Evolutionary conservation across 108 stramenopile genomes (phyloP).

Genomic region (Skeletonema menzelii): DNA sequence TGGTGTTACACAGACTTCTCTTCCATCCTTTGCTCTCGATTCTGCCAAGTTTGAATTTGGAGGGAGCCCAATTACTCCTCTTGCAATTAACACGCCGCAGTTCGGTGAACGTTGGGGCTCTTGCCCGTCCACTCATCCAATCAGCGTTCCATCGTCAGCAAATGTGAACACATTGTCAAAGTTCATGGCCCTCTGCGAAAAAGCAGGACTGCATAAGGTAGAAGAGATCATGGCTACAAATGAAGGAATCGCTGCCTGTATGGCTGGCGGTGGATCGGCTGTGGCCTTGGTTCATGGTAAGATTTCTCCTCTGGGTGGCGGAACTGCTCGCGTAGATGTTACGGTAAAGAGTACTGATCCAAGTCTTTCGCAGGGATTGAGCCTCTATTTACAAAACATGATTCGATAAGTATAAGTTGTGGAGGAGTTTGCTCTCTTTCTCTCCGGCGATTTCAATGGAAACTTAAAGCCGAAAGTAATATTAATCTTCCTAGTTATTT

Average conservation of each 20-base stretch:
- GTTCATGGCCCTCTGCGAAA: slow-evolving; percentile 61
- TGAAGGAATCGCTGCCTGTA: slow-evolving; percentile 87
- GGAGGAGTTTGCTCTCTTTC: no score
- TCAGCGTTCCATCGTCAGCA: slow-evolving; percentile 44
- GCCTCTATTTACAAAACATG: slow-evolving; percentile 76
- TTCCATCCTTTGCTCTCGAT: slow-evolving; percentile 46
- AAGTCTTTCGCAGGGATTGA: slow-evolving; percentile 62
- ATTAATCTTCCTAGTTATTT: no score
- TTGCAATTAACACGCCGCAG: slow-evolving; percentile 85
- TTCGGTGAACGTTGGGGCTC: slow-evolving; percentile 91
- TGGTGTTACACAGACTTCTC: slow-evolving; percentile 51
- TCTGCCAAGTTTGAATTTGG: slow-evolving; percentile 78
- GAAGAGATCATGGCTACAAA: slow-evolving; percentile 88
- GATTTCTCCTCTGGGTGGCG: slow-evolving; percentile 57
- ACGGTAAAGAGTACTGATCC: slow-evolving; percentile 84
- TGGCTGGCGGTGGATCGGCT: slow-evolving; percentile 69
- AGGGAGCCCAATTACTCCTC: slow-evolving; percentile 70
- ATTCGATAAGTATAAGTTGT: slow-evolving; percentile 43
- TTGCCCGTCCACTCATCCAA: slow-evolving; percentile 63
- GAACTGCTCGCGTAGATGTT: slow-evolving; percentile 59
- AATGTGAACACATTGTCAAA: slow-evolving; percentile 52
- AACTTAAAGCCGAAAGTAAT: no score
- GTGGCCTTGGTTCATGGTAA: slow-evolving; percentile 83
- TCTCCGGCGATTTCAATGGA: no score
- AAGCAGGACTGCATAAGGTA: slow-evolving; percentile 64